phyloP scores from a whole-genome alignment of 768 basidiomycete genomes.

The Suillus cothurnatus region DNA sequence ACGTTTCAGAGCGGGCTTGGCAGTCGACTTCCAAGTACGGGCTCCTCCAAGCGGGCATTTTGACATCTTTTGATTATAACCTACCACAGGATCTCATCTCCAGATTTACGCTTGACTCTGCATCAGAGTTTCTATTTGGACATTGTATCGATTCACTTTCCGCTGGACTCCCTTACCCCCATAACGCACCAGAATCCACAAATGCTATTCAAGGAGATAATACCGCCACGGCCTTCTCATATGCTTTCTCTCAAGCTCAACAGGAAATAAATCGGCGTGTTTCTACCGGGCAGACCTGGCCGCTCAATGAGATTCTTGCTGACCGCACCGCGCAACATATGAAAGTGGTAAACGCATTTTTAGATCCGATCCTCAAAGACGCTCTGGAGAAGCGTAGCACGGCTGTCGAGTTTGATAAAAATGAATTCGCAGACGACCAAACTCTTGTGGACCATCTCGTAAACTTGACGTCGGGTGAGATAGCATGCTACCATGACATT shows the following conservation, averaged over 20 bases:
- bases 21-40: slow-evolving; percentile 61
- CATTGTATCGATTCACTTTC: slow-evolving; percentile 41
- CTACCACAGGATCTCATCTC: slow-evolving; percentile 41
- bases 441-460: slow-evolving; percentile 46
- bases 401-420: slow-evolving; percentile 11
- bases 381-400: slow-evolving; percentile 32
- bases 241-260: slow-evolving; percentile 38
- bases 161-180: slow-evolving; percentile 40
- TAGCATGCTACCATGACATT: background rate
- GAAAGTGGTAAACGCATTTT: slow-evolving; percentile 38
- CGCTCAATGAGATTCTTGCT: slow-evolving; percentile 37
- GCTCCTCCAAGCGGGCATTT: background rate
- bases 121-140: slow-evolving; percentile 56
- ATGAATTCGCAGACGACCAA: slow-evolving; percentile 31
- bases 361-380: slow-evolving; percentile 41
- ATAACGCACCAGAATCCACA: slow-evolving; percentile 19
- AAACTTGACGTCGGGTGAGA: slow-evolving; percentile 39
- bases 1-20: slow-evolving; percentile 47
- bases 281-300: slow-evolving; percentile 39
- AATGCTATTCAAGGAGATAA: slow-evolving; percentile 14
- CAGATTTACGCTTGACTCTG: slow-evolving; percentile 54
- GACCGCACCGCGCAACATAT: slow-evolving; percentile 37
- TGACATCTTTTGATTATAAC: background rate
- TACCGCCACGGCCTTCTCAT: slow-evolving; percentile 27
- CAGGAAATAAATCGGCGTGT: slow-evolving; percentile 28